These are phyloP conservation scores for Anisogramma anomala DNA, from an alignment of 2,329 filamentous ascomycete species.

Conservation along the genomic window DNA sequence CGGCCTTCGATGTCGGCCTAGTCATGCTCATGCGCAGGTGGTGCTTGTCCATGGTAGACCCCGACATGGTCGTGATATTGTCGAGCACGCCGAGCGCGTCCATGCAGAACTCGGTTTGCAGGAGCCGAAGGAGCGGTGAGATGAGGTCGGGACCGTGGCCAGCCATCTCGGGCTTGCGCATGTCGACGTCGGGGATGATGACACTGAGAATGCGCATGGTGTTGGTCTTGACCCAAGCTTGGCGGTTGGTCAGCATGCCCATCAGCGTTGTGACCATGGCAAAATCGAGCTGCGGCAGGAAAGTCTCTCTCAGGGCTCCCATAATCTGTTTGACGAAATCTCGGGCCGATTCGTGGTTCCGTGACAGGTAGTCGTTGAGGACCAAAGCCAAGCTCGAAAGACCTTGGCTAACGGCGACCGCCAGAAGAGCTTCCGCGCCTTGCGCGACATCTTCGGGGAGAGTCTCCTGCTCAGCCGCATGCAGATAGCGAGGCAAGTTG, in stretches of 20 bases:
- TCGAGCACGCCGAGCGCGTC: conserved; percentile 86
- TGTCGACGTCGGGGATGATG: conserved; percentile 81
- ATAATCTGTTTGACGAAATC: conserved; percentile 71
- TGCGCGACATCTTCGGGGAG: conserved; percentile 45
- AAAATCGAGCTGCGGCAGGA: conserved; percentile 74
- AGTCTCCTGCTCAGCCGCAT: conserved; percentile 57
- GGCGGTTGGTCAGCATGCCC: conserved; percentile 78
- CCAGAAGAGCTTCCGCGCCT: conserved; percentile 58
- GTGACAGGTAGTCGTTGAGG: conserved; percentile 57
- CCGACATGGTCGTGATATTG: conserved; percentile 88
- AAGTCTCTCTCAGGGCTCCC: conserved; percentile 61
- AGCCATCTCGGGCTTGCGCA: conserved; percentile 81
- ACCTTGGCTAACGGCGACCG: conserved; percentile 62
- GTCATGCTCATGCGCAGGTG: conserved; percentile 98
- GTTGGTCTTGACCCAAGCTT: conserved; percentile 82
- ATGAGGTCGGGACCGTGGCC: conserved; percentile 90
- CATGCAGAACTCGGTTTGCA: conserved; percentile 90
- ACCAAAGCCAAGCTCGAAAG: conserved; percentile 55
- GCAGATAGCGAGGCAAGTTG: conserved; percentile 79
- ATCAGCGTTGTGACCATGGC: conserved; percentile 80
- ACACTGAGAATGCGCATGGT: conserved; percentile 82
- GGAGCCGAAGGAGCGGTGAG: conserved; percentile 74
- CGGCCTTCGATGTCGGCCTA: conserved; percentile 68
- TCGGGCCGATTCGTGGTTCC: conserved; percentile 52
- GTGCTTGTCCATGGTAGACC: conserved; percentile 84